These are phyloP conservation scores for Astraeus odoratus DNA, from an alignment of 768 basidiomycete genomes.

Conservation along the genomic window DNA sequence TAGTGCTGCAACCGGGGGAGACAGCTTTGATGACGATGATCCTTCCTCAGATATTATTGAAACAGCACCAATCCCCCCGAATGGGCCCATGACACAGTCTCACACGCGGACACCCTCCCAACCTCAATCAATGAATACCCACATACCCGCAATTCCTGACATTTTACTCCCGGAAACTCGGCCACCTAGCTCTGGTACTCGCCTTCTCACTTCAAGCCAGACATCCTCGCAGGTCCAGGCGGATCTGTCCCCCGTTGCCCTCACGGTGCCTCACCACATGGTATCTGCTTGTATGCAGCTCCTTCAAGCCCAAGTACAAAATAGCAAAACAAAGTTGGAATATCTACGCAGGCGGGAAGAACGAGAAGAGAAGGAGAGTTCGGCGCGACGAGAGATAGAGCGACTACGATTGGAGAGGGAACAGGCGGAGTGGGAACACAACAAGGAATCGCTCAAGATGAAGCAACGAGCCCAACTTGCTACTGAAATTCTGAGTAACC, in stretches of 20 bases:
- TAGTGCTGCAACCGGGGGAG: conserved; percentile 31
- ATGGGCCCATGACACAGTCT: conserved; percentile 28
- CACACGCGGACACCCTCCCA: conserved; percentile 17
- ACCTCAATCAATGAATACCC: conserved; percentile 13
- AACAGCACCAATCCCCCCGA: conserved; percentile 24
- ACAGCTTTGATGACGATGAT: conserved; percentile 48
- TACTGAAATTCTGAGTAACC: conserved; percentile 57
- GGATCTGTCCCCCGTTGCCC: conserved; percentile 39
- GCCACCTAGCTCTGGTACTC: conserved; percentile 13
- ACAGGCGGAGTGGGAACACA: conserved; percentile 47
- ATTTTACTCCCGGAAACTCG: conserved; percentile 15
- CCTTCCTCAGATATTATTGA: conserved; percentile 37
- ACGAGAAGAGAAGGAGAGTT: conserved; percentile 56
- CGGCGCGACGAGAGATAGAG: conserved; percentile 45
- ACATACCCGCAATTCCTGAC: conserved; percentile 10
- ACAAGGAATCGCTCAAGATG: conserved; percentile 40
- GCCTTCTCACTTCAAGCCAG: conserved; percentile 7
- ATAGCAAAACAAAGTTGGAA: conserved; percentile 64
- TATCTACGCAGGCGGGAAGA: conserved; percentile 62
- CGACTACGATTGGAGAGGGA: conserved; percentile 50
- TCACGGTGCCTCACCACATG: conserved; percentile 52
- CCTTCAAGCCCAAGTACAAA: conserved; percentile 61
- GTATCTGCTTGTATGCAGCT: conserved; percentile 51
- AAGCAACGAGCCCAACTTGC: conserved; percentile 64
- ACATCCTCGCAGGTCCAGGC: conserved; percentile 13